These are phyloP conservation scores for Pleurotus ostreatus DNA, from an alignment of 768 basidiomycete species.

Conservation along the genomic window DNA sequence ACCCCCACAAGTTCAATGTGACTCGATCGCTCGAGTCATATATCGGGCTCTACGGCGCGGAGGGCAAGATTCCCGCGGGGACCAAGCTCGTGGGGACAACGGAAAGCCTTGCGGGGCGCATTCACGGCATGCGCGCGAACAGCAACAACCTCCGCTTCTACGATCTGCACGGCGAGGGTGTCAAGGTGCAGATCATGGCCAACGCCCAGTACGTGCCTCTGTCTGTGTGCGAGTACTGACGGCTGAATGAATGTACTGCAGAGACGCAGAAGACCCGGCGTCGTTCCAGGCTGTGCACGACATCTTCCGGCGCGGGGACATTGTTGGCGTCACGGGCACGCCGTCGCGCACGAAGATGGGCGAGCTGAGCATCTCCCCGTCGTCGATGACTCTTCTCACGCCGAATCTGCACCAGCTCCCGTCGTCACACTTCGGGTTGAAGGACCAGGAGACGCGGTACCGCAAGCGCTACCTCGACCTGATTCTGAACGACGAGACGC, in stretches of 20 bases:
- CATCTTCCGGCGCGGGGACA: slow-evolving; percentile 91
- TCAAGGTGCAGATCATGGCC: slow-evolving; percentile 94
- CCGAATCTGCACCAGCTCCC: slow-evolving; percentile 97
- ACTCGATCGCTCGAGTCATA: slow-evolving; percentile 69
- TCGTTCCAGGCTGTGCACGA: slow-evolving; percentile 72
- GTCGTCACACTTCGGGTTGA: slow-evolving; percentile 87
- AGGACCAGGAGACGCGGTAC: slow-evolving; percentile 97
- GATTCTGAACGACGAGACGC: slow-evolving; percentile 87
- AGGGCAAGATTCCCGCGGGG: slow-evolving; percentile 67
- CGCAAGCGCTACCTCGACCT: slow-evolving; percentile 98
- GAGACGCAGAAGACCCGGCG: slow-evolving; percentile 62
- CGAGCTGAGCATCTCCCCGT: slow-evolving; percentile 87
- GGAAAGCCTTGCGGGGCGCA: slow-evolving; percentile 81
- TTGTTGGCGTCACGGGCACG: slow-evolving; percentile 86
- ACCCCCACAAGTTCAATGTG: slow-evolving; percentile 99
- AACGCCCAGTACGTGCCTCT: slow-evolving; percentile 60
- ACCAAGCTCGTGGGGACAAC: slow-evolving; percentile 52
- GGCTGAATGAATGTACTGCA: slow-evolving; percentile 15
- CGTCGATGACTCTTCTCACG: slow-evolving; percentile 80
- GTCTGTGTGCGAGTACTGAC: neutral
- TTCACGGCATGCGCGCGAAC: slow-evolving; percentile 84
- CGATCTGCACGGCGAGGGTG: slow-evolving; percentile 89
- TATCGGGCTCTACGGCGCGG: slow-evolving; percentile 67
- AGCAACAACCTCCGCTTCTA: slow-evolving; percentile 90
- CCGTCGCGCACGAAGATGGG: slow-evolving; percentile 95